Conservation (phyloP, 495 filamentous ascomycete genomes). For the Choiromyces venosus region DNA sequence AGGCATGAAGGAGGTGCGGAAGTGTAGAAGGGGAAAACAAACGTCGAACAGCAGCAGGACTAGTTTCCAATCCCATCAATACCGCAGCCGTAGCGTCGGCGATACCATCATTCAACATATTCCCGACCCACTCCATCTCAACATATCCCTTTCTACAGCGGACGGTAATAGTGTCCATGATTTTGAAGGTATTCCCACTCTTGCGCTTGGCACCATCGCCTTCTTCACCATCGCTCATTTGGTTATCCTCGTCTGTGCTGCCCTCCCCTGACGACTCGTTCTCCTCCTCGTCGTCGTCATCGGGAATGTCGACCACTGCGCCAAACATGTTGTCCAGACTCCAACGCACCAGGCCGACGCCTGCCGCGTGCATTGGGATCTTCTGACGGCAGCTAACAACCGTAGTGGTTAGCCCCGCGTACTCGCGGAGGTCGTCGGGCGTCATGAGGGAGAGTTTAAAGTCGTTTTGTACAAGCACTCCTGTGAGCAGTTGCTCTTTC, state of each 20-base stretch:
- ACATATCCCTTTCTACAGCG: constrained; percentile 62
- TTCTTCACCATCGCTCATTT: constrained; percentile 46
- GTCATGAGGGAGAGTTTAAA: constrained; percentile 96
- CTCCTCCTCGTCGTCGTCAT: constrained; percentile 48
- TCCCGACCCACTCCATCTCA: constrained; percentile 94
- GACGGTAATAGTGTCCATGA: constrained; percentile 87
- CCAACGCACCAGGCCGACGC: constrained; percentile 87
- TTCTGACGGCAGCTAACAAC: constrained; percentile 87
- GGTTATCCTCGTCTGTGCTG: constrained; percentile 48
- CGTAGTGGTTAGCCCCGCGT: constrained; percentile 88
- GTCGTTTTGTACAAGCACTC: constrained; percentile 92
- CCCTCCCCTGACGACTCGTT: constrained; percentile 43
- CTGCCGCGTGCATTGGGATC: constrained; percentile 76
- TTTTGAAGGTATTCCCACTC: constrained; percentile 42
- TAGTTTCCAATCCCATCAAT: constrained; percentile 80
- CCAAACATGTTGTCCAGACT: constrained; percentile 91
- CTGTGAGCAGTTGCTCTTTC: constrained; percentile 60
- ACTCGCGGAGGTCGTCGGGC: constrained; percentile 89
- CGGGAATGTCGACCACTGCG: constrained; percentile 57
- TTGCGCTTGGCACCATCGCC: constrained; percentile 61
- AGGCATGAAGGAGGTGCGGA: constrained; percentile 10
- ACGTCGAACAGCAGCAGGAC: constrained; percentile 92
- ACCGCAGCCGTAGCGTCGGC: constrained; percentile 93
- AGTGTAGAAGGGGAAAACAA: constrained; percentile 39
- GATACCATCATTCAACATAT: constrained; percentile 94